phyloP scores from a whole-genome alignment of 148 eudicot species.

The Tetragonia tetragonoides region DNA sequence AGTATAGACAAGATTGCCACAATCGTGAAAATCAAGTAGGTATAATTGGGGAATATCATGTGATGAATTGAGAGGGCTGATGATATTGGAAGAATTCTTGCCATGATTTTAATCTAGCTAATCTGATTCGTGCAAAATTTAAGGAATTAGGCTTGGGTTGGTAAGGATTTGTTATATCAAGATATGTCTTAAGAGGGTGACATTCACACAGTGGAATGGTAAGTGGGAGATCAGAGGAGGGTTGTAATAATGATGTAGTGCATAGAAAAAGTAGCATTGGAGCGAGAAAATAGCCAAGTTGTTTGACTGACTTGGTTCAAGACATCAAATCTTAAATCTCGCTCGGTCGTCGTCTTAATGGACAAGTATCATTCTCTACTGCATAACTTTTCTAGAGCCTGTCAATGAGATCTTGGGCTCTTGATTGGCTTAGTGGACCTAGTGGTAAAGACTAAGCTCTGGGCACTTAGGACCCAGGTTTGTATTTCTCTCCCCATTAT shows the following conservation, averaged over 20 bases:
- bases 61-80: constrained; percentile 5
- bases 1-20: constrained; percentile 30
- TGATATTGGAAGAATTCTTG: constrained; percentile 17
- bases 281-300: constrained; percentile 4
- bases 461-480: too few relatives aligned
- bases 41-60: constrained; percentile 7
- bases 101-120: constrained; percentile 13
- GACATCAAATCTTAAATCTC: constrained; percentile 1
- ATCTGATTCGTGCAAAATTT: not conserved
- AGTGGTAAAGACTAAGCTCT: too few relatives aligned
- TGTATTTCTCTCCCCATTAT: too few relatives aligned
- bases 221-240: not conserved
- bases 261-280: not conserved
- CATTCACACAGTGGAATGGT: not conserved
- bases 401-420: too few relatives aligned
- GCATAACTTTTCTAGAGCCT: too few relatives aligned
- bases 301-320: constrained; percentile 11
- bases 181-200: not conserved
- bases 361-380: not conserved
- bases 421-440: too few relatives aligned
- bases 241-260: too few relatives aligned
- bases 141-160: not conserved
- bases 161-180: not conserved
- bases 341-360: not conserved
- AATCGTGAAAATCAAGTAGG: constrained; percentile 14